Conservation (phyloP, 169 alveolate species). For the Plasmodium cynomolgi region DNA sequence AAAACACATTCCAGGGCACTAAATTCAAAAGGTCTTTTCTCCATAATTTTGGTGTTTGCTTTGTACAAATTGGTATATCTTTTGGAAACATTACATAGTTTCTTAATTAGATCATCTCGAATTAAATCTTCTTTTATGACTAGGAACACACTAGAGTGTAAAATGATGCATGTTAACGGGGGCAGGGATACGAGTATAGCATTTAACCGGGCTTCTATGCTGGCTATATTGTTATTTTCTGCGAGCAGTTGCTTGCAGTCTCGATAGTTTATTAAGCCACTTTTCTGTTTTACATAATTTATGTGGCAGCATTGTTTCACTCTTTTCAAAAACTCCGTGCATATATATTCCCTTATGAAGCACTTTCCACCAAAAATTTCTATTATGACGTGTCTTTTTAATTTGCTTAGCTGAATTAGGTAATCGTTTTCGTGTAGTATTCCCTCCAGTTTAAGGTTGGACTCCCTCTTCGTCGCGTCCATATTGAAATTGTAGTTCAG, state of each 20-base stretch:
- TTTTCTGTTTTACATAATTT: slow-evolving; percentile 69
- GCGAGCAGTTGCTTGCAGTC: slow-evolving; percentile 89
- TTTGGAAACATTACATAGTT: slow-evolving; percentile 79
- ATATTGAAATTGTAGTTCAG: not conserved
- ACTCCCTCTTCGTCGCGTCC: slow-evolving; percentile 9
- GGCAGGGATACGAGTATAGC: slow-evolving; percentile 86
- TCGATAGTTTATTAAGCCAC: slow-evolving; percentile 86
- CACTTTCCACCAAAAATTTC: slow-evolving; percentile 74
- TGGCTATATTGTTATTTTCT: slow-evolving; percentile 85
- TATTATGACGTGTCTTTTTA: slow-evolving; percentile 63
- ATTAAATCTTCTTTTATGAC: slow-evolving; percentile 83
- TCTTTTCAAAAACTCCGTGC: slow-evolving; percentile 69
- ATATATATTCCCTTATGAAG: slow-evolving; percentile 69
- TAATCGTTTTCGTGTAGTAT: slow-evolving; percentile 64
- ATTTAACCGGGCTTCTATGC: slow-evolving; percentile 86
- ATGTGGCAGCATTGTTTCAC: slow-evolving; percentile 64
- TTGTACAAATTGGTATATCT: slow-evolving; percentile 71
- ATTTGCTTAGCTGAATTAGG: slow-evolving; percentile 53
- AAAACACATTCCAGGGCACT: slow-evolving; percentile 87
- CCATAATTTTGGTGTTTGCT: slow-evolving; percentile 48
- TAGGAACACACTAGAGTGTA: slow-evolving; percentile 79
- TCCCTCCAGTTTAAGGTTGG: slow-evolving; percentile 59
- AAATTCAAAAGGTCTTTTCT: slow-evolving; percentile 85
- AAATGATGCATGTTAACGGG: slow-evolving; percentile 80
- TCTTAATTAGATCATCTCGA: slow-evolving; percentile 82